phyloP scores from a whole-genome alignment of 2,329 filamentous ascomycete genomes.

The Fusarium guadeloupense region DNA sequence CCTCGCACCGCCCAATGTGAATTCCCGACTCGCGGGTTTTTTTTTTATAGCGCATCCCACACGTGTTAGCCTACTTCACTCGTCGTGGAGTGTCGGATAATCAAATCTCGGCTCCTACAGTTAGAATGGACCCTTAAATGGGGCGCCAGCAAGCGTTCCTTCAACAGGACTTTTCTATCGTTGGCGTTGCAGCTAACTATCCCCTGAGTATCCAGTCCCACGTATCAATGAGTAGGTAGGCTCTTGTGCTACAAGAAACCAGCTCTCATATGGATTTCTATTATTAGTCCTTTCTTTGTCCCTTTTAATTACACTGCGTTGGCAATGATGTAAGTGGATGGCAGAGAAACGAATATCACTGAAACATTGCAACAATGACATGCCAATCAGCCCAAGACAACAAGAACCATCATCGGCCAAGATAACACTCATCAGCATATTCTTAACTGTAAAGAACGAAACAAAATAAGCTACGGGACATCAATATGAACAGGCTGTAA shows the following conservation, averaged over 20 bases:
- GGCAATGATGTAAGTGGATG: conserved; percentile 26
- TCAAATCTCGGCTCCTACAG: conserved; percentile 37
- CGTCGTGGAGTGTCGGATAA: conserved; percentile 6
- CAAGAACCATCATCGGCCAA: no score
- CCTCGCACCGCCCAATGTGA: background rate
- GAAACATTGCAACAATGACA: conserved; percentile 7
- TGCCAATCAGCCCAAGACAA: background rate
- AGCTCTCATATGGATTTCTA: background rate
- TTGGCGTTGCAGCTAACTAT: background rate
- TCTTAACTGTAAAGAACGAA: no score
- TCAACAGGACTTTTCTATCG: background rate
- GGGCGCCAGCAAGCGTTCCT: conserved; percentile 16
- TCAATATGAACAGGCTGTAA: conserved; percentile 16
- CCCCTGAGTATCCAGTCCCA: conserved; percentile 3
- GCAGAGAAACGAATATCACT: conserved; percentile 21
- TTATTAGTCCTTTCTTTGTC: background rate
- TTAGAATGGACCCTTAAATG: conserved; percentile 30
- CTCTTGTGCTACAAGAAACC: background rate
- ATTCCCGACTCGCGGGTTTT: background rate
- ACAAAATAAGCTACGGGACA: no score
- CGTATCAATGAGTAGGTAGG: background rate
- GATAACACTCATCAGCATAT: no score
- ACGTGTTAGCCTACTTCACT: background rate
- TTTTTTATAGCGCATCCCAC: conserved; percentile 2
- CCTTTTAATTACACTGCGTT: background rate